Evolutionary conservation across 345 rosid genomes (phyloP), one percentile per base, ranked within the genome.

Genomic region (Salix caprea): DNA sequence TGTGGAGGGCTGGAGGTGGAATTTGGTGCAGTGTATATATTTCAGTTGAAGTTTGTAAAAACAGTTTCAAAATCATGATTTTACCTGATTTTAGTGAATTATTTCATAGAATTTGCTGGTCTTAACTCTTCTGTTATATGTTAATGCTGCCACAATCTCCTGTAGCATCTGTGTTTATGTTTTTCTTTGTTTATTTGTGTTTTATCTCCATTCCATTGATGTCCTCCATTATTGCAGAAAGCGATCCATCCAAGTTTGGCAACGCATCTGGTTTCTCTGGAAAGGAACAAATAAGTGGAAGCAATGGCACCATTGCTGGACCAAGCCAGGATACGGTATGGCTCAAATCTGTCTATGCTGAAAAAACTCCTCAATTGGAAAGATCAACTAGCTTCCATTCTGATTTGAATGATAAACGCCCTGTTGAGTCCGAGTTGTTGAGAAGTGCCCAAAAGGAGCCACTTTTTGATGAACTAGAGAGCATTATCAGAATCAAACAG

Each of bases 401-500:
- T 30, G 92, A 87, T 76, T 82, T 76, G 76, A 80, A 87, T 61
- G 93, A 89, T 65, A 88, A 86, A 75, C 77, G 74, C 54, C 79
- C 86, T 40, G 36, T 84, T 24, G 94, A 88, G 52, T 56, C 83
- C 4, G 88, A 84, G 62, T 40, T 86, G 77, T 84, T 76, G 70
- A 88, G 87, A 75, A 85, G 74, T 74, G 76, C 84, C 48, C 77
- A 67, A 46, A 85, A 89, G 76, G 92, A 88, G 75, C 90, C 91
- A n/a, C 78, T 86, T 76, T 90, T 92, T 14, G 98, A 92, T 54
- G 99, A 96, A 77, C 82, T 96, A 61, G 99, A 91, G 80, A 91
- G 97, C 86, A 89, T 95, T 15, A 86, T 91, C 75, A 89, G 89
- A 82, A 90, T 95, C 80, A 95, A 91, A 82, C 90, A 83, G 82